Conservation (phyloP, 202 grass and related monocot species). For the Schoenoplectus tabernaemontani region DNA sequence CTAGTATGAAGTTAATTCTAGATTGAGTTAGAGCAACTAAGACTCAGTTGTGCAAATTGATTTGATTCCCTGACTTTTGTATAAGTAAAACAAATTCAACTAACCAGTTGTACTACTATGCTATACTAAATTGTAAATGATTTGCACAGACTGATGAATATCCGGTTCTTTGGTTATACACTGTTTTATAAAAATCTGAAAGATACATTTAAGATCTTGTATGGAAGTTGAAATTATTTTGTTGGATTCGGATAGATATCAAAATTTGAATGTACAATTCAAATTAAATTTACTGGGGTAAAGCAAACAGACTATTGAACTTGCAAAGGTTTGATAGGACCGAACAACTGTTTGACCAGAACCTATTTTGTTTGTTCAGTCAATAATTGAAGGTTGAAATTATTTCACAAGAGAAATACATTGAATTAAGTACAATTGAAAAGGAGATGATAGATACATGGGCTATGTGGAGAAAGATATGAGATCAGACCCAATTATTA, state of each 20-base stretch:
- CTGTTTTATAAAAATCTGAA: neutral
- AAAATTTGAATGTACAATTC: neutral
- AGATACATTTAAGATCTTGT: neutral
- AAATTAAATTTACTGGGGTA: neutral
- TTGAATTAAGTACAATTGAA: neutral
- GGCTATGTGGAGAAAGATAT: neutral
- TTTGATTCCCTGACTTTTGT: neutral
- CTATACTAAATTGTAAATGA: neutral
- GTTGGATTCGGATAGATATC: neutral
- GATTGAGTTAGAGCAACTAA: neutral
- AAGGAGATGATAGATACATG: neutral
- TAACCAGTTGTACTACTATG: neutral
- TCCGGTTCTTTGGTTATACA: neutral
- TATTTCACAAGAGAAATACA: neutral
- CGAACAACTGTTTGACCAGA: neutral
- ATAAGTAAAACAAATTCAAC: slow-evolving; percentile 1
- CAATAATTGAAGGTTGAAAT: neutral
- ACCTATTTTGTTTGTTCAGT: neutral
- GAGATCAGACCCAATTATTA: slow-evolving; percentile 17
- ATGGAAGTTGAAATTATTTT: neutral
- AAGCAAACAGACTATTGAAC: neutral
- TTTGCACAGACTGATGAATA: neutral
- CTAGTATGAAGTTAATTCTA: neutral
- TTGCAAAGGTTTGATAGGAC: neutral
- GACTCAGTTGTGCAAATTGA: neutral